Base-by-base conservation (phyloP, 2,329 filamentous ascomycete genomes). In the Neocatenulostroma microsporum region DNA sequence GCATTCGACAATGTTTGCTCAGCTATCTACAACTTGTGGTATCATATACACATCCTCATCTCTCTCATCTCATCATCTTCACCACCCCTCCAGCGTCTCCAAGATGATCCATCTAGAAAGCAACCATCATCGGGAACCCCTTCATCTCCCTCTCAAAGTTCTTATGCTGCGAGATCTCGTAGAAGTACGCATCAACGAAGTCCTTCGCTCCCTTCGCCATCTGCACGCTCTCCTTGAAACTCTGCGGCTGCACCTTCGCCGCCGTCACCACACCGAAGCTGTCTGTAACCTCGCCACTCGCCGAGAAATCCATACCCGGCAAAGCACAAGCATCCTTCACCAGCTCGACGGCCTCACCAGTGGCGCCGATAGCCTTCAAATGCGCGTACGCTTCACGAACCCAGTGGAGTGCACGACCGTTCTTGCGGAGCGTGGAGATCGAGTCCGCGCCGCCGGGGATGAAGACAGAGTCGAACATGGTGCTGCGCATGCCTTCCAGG, bases 361-460 rank as follows among this genome's bases (percentile, higher is more conserved):
- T 82, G 0, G 80, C 85, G 2, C 77, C 84, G 17, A 91, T 82
- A 2, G 82, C 67, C 67, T 91, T 91, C 34, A 87, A 68, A 45
- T 91, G 84, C 0, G 83, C 84, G 48, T 89, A 91, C 0, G 84
- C 80, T 58, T 91, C 85, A 2, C 81, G 73, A 3, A 89, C 64
- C 75, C 81, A 91, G 64, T 89, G 80, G 2, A 82, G 54, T 0
- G 82, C 82, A 13, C 83, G 78, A 0, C 84, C 84, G 42, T 73
- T 84, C 64, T 78, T 76, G 38, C 70, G 63, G 0, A 91, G 71
- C 0, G 75, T 76, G 35, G 72, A 64, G 29, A 83, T 62, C 1
- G 76, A 75, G 39, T 78, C 68, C 0, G 70, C 66, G 1, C 85
- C 84, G 1, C 83, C 83, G 1, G 84, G 84, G 3, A 93, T 64